A percentile compares a stretch with the other conserved stretches of the same genome.
Conservation (phyloP, 1,284 basidiomycete species). For the Xerocomus nothofagi region DNA sequence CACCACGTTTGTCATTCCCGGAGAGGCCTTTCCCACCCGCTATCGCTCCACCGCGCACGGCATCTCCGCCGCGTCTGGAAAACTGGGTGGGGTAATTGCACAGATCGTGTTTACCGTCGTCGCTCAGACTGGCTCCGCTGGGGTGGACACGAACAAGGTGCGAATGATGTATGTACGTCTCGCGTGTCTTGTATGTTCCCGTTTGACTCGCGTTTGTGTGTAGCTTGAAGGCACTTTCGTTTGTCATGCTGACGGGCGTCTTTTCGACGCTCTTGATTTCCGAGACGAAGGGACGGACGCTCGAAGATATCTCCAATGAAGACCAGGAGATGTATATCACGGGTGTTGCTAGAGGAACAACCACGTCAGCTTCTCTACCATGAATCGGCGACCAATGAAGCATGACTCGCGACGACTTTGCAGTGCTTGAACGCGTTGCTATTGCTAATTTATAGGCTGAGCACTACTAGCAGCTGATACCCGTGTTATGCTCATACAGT, state of each 20-base stretch:
- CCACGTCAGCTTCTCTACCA: neutral
- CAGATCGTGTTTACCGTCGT: conserved; percentile 32
- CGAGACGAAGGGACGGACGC: too few relatives aligned
- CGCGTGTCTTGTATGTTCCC: neutral
- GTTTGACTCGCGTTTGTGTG: neutral
- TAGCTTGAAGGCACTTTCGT: neutral
- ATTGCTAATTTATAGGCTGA: too few relatives aligned
- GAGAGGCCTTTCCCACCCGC: conserved; percentile 71
- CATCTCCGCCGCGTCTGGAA: conserved; percentile 65
- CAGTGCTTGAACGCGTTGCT: too few relatives aligned
- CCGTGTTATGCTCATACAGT: too few relatives aligned
- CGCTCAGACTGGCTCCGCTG: neutral
- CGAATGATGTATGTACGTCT: conserved; percentile 15
- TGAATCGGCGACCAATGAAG: neutral
- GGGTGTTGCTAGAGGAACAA: too few relatives aligned
- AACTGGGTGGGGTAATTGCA: conserved; percentile 66
- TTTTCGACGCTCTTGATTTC: too few relatives aligned
- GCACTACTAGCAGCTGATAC: too few relatives aligned
- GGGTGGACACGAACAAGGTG: too few relatives aligned
- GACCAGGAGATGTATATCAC: too few relatives aligned
- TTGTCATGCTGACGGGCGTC: too few relatives aligned
- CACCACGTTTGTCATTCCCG: conserved; percentile 69
- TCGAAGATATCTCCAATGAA: too few relatives aligned
- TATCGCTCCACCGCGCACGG: conserved; percentile 69
- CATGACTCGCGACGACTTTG: too few relatives aligned